Conservation (phyloP, 805 yeast species). For the Starmera quercuum region DNA sequence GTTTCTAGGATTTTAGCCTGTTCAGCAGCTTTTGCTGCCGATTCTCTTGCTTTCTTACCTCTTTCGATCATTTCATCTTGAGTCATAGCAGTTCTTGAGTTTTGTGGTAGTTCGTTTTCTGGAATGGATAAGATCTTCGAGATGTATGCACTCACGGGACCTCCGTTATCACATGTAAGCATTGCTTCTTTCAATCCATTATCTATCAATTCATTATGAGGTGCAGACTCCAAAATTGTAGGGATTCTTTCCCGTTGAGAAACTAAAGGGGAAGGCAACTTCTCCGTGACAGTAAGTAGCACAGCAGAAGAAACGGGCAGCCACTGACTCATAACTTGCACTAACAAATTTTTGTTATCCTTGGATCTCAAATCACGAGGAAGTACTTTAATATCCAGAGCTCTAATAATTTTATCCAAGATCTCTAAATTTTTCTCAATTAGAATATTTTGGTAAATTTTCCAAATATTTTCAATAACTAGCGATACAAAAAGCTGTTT, state of each 20-base stretch:
- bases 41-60: constrained; percentile 55
- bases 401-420: constrained; percentile 64
- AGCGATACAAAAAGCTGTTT: constrained; percentile 85
- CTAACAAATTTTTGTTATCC: constrained; percentile 58
- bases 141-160: constrained; percentile 69
- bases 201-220: constrained; percentile 43
- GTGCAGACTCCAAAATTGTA: constrained; percentile 52
- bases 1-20: constrained; percentile 25
- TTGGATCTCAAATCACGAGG: constrained; percentile 77
- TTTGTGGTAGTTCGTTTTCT: constrained; percentile 66
- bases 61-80: constrained; percentile 56
- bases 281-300: constrained; percentile 74
- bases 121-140: constrained; percentile 88
- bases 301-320: constrained; percentile 85
- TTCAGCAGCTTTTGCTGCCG: constrained; percentile 64
- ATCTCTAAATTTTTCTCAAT: constrained; percentile 60
- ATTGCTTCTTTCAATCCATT: constrained; percentile 45
- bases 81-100: constrained; percentile 30
- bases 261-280: constrained; percentile 71
- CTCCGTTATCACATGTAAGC: constrained; percentile 56
- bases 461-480: constrained; percentile 88
- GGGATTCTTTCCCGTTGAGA: constrained; percentile 74
- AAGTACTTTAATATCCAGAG: constrained; percentile 58
- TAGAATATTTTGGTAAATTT: constrained; percentile 68
- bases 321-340: constrained; percentile 83